Percentiles rank a stretch among this genome's conserved stretches.
Evolutionary conservation across 2,329 filamentous ascomycete species (phyloP).

Genomic region (Diaporthe citriasiana): DNA sequence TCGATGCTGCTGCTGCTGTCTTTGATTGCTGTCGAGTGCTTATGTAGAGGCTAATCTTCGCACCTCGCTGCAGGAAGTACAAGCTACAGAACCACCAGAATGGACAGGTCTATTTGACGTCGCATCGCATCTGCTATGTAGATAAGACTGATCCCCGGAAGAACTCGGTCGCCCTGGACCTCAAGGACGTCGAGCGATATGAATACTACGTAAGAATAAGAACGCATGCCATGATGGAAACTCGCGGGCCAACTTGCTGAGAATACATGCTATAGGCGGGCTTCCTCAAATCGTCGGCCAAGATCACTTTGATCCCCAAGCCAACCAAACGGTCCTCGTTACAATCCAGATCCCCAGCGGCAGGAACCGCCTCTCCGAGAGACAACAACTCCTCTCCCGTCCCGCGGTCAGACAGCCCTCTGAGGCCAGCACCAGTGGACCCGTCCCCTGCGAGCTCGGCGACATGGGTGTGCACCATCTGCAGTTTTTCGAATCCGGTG

Average conservation of each 20-base stretch:
- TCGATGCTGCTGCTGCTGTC: constrained; percentile 5
- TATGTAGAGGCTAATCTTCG: constrained; percentile 8
- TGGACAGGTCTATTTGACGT: constrained; percentile 96
- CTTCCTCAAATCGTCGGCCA: constrained; percentile 94
- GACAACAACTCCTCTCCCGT: constrained; percentile 63
- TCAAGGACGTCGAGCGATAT: constrained; percentile 91
- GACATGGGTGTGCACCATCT: constrained; percentile 97
- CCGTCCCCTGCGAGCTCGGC: constrained; percentile 70
- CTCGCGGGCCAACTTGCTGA: constrained; percentile 44
- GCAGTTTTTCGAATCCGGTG: constrained; percentile 92
- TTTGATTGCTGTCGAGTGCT: not conserved
- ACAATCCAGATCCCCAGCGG: constrained; percentile 66
- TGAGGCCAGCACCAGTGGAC: constrained; percentile 59
- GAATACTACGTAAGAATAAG: constrained; percentile 81
- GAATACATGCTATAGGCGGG: constrained; percentile 71
- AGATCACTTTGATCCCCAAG: constrained; percentile 91
- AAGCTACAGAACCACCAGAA: constrained; percentile 96
- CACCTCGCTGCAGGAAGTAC: constrained; percentile 76
- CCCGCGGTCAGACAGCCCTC: constrained; percentile 58
- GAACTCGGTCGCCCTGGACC: constrained; percentile 85
- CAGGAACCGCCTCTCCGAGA: constrained; percentile 58
- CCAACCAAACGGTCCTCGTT: constrained; percentile 76
- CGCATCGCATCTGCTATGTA: constrained; percentile 95
- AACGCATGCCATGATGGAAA: not conserved
- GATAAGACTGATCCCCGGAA: constrained; percentile 88